Evolutionary conservation across 192 early-diverging fungal species (phyloP), one percentile per base, ranked within the genome.

Genomic region (Coemansia sp.): DNA sequence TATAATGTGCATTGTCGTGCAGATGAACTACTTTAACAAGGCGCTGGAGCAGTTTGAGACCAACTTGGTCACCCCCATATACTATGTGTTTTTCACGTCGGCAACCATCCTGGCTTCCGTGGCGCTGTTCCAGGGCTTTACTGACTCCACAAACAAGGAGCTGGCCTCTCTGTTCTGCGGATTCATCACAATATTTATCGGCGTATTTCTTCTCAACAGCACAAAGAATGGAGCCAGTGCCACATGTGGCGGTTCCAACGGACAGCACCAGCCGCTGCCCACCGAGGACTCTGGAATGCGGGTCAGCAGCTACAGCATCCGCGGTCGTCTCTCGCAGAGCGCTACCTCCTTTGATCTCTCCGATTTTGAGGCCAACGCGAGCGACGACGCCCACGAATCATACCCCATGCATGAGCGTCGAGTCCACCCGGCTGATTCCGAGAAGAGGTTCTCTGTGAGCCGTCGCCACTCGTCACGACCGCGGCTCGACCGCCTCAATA

Each of bases 1-100:
- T 22, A 77, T 75, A 3, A 72, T 88, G 3, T 94, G 91, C 69
- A 94, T 94, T 57, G 78, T 96, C n/a, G 89, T 90, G 28, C 96
- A 98, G 82, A 92, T 96, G 88, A 98, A 98, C 76, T 98, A 96
- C 76, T 94, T 98, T 62, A 98, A 98, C 84, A 98, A 96, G 82
- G 93, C 96, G 17, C 78, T 98, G 26, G 93, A 93, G 65, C 78
- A 88, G 61, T 98, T 95, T 71, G 91, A 90, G 21, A 96, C 96
- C 51, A 95, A 95, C 69, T 72, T 93, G 22, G 91, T 93, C 38
- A 91, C 87, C 64, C 87, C 90, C 56, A 91, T 98, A 64, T 98
- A 98, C 84, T 98, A 92, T 65, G 95, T 98, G 17, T 90, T 91
- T 61, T 98, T 98, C 72, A 98, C 94, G 48, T 93, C 94, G 12